Evolutionary conservation across 1,139 yeast genomes (phyloP), one percentile per base, ranked within the genome.

Genomic region (Saccharomycopsis phalli): DNA sequence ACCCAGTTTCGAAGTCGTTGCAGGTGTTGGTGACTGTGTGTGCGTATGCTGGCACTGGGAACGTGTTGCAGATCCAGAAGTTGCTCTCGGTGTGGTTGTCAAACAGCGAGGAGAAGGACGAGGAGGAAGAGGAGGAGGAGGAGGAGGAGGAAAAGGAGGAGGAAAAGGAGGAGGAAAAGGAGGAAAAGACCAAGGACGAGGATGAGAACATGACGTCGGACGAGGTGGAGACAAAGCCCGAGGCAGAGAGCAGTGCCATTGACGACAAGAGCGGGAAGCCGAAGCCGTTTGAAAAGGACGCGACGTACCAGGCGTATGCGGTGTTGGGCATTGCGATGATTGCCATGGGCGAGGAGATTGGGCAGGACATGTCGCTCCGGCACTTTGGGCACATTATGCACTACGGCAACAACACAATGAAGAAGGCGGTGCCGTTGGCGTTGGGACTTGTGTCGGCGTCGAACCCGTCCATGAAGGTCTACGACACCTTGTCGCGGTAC

Each of bases 381-480:
- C 98, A 93, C 62, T 91, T 88, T 58, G 88, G 95, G 38, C 98
- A 93, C 60, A 70, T 88, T 60, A 87, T 93, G 95, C 98, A 93
- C 62, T 93, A 91, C 59, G 98, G 98, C 46, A 91, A 87, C 53
- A 78, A 94, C 16, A 74, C 84, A 49, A 84, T 91, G 48, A 81
- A 93, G 57, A 77, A 95, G 53, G 87, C 96, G 13, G 98, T 93
- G 34, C 99, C 99, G 31, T 71, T 93, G 50, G 98, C 98, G 21
- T 84, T 93, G 91, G 97, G 96, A 43, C 73, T 93, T 47, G 84
- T 88, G 8, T 84, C 95, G 11, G 79, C 93, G 3, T 84, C 96
- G 2, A 82, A 87, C 59, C 96, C 99, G 10, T 94, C 88, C 63
- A 88, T 93, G 84, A 88, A 87, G 64, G 95, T 91, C 11, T 91